phyloP scores from a whole-genome alignment of 2,329 filamentous ascomycete species.

The Colletotrichum sp. region DNA sequence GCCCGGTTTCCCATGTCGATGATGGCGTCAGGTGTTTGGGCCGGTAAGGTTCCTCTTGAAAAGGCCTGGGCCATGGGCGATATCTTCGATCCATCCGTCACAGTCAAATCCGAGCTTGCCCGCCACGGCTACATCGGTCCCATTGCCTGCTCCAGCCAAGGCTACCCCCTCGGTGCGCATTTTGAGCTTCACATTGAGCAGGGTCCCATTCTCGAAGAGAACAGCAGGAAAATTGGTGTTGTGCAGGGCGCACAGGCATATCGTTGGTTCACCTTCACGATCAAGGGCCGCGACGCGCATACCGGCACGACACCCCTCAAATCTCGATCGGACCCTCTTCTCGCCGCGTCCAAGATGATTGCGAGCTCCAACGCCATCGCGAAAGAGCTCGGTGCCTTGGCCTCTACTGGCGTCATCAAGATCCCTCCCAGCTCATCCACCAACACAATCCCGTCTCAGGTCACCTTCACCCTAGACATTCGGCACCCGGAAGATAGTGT shows the following conservation, averaged over 20 bases:
- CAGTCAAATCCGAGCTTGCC: constrained; percentile 57
- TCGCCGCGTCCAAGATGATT: constrained; percentile 72
- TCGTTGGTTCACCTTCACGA: constrained; percentile 73
- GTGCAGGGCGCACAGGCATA: constrained; percentile 79
- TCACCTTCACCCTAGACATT: constrained; percentile 24
- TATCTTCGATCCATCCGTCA: constrained; percentile 51
- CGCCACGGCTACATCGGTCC: constrained; percentile 74
- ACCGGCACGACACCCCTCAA: constrained; percentile 76
- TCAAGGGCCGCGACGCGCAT: constrained; percentile 72
- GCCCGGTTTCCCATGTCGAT: constrained; percentile 80
- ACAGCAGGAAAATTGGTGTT: constrained; percentile 68
- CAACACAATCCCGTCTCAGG: constrained; percentile 20
- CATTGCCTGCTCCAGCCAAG: constrained; percentile 25
- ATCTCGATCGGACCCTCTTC: constrained; percentile 70
- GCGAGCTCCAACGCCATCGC: constrained; percentile 69
- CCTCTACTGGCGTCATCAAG: constrained; percentile 70
- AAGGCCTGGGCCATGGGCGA: constrained; percentile 52
- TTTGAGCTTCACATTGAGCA: constrained; percentile 90
- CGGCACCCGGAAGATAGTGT: constrained; percentile 19
- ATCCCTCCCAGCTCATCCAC: constrained; percentile 22
- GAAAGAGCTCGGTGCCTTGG: constrained; percentile 62
- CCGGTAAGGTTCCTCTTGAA: constrained; percentile 67
- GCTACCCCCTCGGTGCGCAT: constrained; percentile 69
- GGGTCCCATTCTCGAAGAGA: constrained; percentile 74
- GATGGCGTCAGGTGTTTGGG: constrained; percentile 79